These are phyloP conservation scores for Houttuynia cordata DNA, from an alignment of 164 flowering plant species.

Conservation along the genomic window DNA sequence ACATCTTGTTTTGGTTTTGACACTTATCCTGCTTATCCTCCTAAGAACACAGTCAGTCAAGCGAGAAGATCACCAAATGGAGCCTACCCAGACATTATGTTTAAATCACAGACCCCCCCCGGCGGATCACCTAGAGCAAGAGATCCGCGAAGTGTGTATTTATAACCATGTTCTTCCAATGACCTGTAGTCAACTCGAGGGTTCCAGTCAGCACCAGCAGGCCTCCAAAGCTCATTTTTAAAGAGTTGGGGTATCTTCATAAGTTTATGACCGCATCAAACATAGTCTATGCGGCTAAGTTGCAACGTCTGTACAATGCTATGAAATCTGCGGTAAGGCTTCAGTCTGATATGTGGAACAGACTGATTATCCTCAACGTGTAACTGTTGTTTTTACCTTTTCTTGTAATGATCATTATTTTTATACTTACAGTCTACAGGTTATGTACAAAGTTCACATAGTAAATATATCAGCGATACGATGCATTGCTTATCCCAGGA, in stretches of 20 bases:
- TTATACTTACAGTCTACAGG: too few relatives aligned
- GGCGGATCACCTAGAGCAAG: slow-evolving; percentile 15
- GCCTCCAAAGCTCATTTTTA: background rate
- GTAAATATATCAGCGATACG: too few relatives aligned
- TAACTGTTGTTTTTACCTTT: too few relatives aligned
- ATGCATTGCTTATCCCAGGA: too few relatives aligned
- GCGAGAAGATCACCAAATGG: slow-evolving; percentile 3
- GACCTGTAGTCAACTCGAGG: background rate
- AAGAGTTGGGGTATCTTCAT: background rate
- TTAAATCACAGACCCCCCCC: slow-evolving; percentile 3
- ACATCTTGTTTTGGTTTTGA: slow-evolving; percentile 7
- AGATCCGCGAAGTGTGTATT: slow-evolving; percentile 4
- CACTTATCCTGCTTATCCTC: slow-evolving; percentile 3
- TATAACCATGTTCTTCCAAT: background rate
- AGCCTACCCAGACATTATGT: slow-evolving; percentile 5
- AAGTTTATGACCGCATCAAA: too few relatives aligned
- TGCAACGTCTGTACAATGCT: background rate
- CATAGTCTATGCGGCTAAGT: background rate
- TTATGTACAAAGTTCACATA: too few relatives aligned
- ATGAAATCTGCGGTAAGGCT: background rate
- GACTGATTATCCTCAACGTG: background rate
- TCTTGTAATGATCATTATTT: background rate
- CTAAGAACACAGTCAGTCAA: background rate
- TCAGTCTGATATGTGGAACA: background rate
- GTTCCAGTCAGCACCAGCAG: background rate